Percentiles rank a stretch among this genome's conserved stretches.
These are phyloP conservation scores for Pyricularia sp. DNA, from an alignment of 2,329 filamentous ascomycete genomes.

Conservation along the genomic window DNA sequence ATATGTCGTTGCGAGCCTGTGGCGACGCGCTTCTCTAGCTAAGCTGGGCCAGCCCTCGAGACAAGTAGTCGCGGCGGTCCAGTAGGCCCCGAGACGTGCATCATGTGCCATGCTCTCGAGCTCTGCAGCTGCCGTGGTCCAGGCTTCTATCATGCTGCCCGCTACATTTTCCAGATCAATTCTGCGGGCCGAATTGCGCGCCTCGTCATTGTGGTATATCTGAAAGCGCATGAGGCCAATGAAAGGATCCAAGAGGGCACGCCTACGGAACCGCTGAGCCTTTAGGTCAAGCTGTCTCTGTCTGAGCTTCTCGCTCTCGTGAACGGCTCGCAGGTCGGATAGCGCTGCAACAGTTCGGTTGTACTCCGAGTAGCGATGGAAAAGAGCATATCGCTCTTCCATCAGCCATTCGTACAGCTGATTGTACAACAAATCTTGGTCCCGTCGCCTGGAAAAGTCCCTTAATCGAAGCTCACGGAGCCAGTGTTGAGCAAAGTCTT, in stretches of 20 bases:
- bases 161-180: neutral
- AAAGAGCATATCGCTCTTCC: constrained; percentile 14
- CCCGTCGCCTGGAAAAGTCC: constrained; percentile 6
- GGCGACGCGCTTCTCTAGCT: constrained; percentile 7
- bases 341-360: constrained; percentile 4
- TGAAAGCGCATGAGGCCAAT: neutral
- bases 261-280: neutral
- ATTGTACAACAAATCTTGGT: neutral
- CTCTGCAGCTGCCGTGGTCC: neutral
- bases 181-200: neutral
- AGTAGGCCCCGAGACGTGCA: constrained; percentile 11
- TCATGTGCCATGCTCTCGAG: constrained; percentile 5
- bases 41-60: constrained; percentile 8
- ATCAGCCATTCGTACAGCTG: constrained; percentile 15
- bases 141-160: neutral
- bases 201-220: neutral
- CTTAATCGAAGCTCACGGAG: constrained; percentile 13
- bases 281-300: neutral
- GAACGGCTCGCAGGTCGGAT: neutral
- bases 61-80: constrained; percentile 9
- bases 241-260: neutral
- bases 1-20: constrained; percentile 10
- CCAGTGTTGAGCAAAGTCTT: constrained; percentile 14
- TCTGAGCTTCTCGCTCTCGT: neutral
- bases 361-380: constrained; percentile 9